Evolutionary conservation across 352 stramenopile genomes (phyloP).

Genomic region (Albugo laibachii): DNA sequence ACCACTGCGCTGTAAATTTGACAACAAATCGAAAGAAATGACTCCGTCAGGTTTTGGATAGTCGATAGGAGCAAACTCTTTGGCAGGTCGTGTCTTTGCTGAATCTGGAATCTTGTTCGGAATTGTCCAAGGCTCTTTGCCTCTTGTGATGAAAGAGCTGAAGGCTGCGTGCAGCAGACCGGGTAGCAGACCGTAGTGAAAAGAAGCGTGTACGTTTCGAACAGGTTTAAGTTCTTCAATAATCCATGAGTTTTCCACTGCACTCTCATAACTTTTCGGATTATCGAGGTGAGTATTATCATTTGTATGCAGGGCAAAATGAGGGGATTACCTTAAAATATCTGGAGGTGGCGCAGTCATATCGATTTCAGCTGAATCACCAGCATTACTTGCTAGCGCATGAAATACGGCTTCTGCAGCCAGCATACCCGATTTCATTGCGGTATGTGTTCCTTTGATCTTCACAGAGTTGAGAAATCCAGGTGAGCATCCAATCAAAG

Average conservation of each 20-base stretch:
- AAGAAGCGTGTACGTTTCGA: constrained; percentile 93
- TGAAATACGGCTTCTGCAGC: constrained; percentile 92
- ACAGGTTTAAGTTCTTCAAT: constrained; percentile 93
- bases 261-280: constrained; percentile 58
- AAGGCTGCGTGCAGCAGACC: constrained; percentile 90
- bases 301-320: neutral
- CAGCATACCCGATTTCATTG: constrained; percentile 97
- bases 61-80: constrained; percentile 81
- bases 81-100: constrained; percentile 82
- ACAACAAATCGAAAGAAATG: constrained; percentile 96
- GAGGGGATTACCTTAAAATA: constrained; percentile 20
- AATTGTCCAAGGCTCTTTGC: constrained; percentile 95
- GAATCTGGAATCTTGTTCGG: constrained; percentile 68
- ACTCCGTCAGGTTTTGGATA: constrained; percentile 95
- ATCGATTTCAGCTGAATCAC: constrained; percentile 54
- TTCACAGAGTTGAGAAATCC: constrained; percentile 98
- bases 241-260: constrained; percentile 90
- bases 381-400: constrained; percentile 26
- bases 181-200: constrained; percentile 86
- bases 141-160: constrained; percentile 84
- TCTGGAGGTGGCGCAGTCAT: constrained; percentile 29
- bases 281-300: constrained; percentile 3
- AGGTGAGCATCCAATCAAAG: constrained; percentile 91
- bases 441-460: constrained; percentile 98
- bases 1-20: constrained; percentile 91